These are phyloP conservation scores for Borealophlyctis nickersoniae DNA, from an alignment of 192 early-diverging fungal species.

Conservation along the genomic window DNA sequence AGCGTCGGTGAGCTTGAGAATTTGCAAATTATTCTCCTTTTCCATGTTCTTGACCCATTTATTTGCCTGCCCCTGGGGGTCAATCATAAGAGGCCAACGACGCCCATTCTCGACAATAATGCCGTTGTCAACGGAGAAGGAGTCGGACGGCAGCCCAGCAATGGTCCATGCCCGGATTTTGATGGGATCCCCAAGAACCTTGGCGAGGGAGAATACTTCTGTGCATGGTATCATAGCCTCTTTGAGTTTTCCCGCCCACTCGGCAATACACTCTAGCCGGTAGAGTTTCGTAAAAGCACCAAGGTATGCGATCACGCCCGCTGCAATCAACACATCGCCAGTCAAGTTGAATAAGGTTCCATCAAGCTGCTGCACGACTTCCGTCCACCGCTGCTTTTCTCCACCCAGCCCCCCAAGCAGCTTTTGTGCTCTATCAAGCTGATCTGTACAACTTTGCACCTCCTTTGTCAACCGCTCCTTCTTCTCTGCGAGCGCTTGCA, in stretches of 20 bases:
- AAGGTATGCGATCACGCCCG: constrained; percentile 62
- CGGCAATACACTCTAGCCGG: constrained; percentile 40
- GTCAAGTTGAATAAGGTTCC: constrained; percentile 48
- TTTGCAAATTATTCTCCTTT: constrained; percentile 57
- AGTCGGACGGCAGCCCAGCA: constrained; percentile 58
- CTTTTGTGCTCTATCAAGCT: constrained; percentile 56
- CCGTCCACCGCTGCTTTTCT: constrained; percentile 62
- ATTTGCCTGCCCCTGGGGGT: constrained; percentile 62
- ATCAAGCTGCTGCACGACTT: constrained; percentile 50
- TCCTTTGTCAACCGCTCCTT: constrained; percentile 55
- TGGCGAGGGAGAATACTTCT: constrained; percentile 49
- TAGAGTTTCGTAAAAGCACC: constrained; percentile 63
- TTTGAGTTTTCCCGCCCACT: constrained; percentile 42
- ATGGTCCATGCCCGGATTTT: constrained; percentile 61
- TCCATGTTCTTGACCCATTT: constrained; percentile 71
- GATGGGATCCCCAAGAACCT: constrained; percentile 59
- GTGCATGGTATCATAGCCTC: constrained; percentile 52
- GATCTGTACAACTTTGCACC: constrained; percentile 59
- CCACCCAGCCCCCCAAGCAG: constrained; percentile 59
- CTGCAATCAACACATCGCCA: constrained; percentile 58
- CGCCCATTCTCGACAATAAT: constrained; percentile 59
- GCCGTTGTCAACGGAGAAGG: constrained; percentile 62
- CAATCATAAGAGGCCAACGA: constrained; percentile 66
- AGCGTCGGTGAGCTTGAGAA: constrained; percentile 59
- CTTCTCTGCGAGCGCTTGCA: constrained; percentile 47